Conservation (phyloP, 371 early-diverging fungal genomes). For the Nematocida ausubeli region DNA sequence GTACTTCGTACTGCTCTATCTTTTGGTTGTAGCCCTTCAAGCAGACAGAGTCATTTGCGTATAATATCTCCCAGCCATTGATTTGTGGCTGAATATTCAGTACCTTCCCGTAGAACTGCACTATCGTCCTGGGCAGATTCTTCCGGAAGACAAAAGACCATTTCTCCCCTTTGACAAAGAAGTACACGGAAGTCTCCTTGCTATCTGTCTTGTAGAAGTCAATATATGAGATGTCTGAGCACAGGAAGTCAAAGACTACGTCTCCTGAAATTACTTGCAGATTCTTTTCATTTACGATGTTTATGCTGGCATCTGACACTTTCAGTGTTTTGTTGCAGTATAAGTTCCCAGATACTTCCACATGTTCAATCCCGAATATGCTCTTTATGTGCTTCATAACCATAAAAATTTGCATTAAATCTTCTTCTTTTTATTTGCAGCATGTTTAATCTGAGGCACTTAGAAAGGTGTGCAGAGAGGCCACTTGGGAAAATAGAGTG, state of each 20-base stretch:
- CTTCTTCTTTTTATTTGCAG: conserved; percentile 1
- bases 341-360: conserved; percentile 34
- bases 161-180: not conserved
- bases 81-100: conserved; percentile 4
- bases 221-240: conserved; percentile 33
- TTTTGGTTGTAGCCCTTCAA: conserved; percentile 1
- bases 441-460: conserved; percentile 16
- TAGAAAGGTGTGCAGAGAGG: not conserved
- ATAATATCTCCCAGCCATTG: conserved; percentile 20
- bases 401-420: conserved; percentile 24
- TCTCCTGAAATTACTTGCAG: not conserved
- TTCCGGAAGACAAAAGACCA: conserved; percentile 45
- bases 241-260: not conserved
- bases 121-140: conserved; percentile 11
- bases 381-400: conserved; percentile 40
- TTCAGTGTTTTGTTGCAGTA: conserved; percentile 28
- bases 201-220: conserved; percentile 37
- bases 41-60: conserved; percentile 12
- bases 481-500: not conserved
- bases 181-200: conserved; percentile 20
- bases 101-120: conserved; percentile 48
- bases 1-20: not conserved
- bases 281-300: not conserved
- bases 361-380: conserved; percentile 9
- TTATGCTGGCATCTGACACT: conserved; percentile 16